Base-by-base conservation (phyloP, 2,329 filamentous ascomycete genomes). In the Fusarium coicis region DNA sequence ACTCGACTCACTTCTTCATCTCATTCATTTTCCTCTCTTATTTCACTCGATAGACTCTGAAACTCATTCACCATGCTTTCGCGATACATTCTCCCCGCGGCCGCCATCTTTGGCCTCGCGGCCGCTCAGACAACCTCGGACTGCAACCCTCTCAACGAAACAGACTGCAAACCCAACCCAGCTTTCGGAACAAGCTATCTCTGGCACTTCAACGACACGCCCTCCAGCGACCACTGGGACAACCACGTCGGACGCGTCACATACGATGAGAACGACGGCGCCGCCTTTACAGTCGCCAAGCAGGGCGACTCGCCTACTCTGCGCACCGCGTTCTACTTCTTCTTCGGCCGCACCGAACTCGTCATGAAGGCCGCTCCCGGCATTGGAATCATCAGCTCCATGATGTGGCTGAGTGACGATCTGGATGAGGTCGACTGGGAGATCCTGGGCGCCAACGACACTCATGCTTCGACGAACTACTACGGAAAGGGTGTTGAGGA, bases 381-480 rank as follows among this genome's bases (percentile, higher is more conserved):
- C 23, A 84, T 84, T 12, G 95, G 95, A 57, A 91, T 97, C 71
- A 89, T 97, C 76, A 94, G 91, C 78, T 91, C 93, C 70, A 91
- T 97, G 78, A 95, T 97, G 80, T 87, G 96, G 81, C 87, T 96
- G 74, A 96, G 93, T 56, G 92, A 96, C 75, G 92, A 95, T 76
- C 87, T 96, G 19, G 95, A 97, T 80, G 94, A 97, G 83, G 91
- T 97, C 44, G 95, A 97, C 79, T 96, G 93, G 89, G 93, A 96
- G 79, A 93, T 93, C 78, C 87, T 94, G 66, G 93, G 93, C 50
- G 87, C 87, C 63, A 91, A 93, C 78, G 82, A 84, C 62, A 89
- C 86, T 21, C 83, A 87, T 39, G 92, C 89, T 14, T 87, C 93
- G 76, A 92, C 89, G 74, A 95, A 96, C 84, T 96, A 92, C 83